Base-by-base conservation (phyloP, 495 filamentous ascomycete species). In the Tetracladium setigerum region DNA sequence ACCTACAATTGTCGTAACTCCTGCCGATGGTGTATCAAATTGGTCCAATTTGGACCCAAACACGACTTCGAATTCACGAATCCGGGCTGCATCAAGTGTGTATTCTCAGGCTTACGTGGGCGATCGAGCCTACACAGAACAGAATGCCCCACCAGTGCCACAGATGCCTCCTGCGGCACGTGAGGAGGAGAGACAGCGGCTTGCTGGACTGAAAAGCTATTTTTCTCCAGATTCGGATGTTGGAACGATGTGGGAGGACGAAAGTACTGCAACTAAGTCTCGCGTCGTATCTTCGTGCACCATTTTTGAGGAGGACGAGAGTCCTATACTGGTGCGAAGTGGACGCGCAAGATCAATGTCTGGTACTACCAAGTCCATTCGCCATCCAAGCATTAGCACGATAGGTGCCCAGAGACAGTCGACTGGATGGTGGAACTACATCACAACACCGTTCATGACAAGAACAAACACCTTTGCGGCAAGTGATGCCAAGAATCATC, bases 361-460 rank as follows among this genome's bases (percentile, higher is more conserved):
- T 55, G 40, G 30, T 5, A 49, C 24, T 22, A 13, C 18, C 14
- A 47, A 37, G 39, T 5, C 18, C 2, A 38, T 10, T 17, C 46
- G 39, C 30, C 50, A 49, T 47, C 40, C 47, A 14, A 57, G 58
- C 18, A 46, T 57, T 19, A 61, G 46, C 31, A 73, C 69, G 10
- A 62, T 75, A 33, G 57, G 65, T 5, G 76, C 74, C 33, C 73
- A 78, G 37, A 72, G 74, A 10, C 67, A 75, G 31, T 88, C 87
- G 4, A 74, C 78, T 30, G 57, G 57, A 10, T 95, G 89, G 89
- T 95, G 89, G 89, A 89, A 86, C 50, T 75, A 84, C 49, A 75
- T 95, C 35, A 82, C 82, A 1, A 89, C 88, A 1, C 89, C 89
- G 0, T 83, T 95, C 46, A 57, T 79, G 34, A 65, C 70, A 15